phyloP scores from a whole-genome alignment of 805 yeast genomes.

The Candida xyloterini region DNA sequence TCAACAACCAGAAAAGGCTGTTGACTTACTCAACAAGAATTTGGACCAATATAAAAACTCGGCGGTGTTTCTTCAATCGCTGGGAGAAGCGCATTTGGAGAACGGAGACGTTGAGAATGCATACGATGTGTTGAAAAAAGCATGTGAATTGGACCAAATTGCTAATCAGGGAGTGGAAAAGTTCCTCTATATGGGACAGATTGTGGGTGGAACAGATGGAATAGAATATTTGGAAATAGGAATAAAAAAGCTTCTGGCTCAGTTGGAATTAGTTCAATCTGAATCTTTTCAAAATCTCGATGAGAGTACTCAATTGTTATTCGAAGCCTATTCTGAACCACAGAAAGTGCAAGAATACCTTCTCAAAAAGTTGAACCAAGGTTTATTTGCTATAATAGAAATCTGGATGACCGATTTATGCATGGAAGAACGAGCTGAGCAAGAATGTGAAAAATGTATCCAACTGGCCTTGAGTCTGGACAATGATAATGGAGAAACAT shows the following conservation, averaged over 20 bases:
- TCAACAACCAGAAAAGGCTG: conserved; percentile 53
- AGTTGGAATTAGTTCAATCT: conserved; percentile 31
- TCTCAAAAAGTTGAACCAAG: conserved; percentile 65
- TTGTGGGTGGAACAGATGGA: conserved; percentile 81
- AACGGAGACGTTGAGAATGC: conserved; percentile 78
- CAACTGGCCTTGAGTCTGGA: conserved; percentile 61
- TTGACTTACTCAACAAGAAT: conserved; percentile 44
- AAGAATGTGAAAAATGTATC: conserved; percentile 70
- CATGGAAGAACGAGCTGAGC: conserved; percentile 88
- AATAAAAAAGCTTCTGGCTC: conserved; percentile 45
- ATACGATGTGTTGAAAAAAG: conserved; percentile 53
- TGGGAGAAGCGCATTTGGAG: conserved; percentile 80
- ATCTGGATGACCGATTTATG: conserved; percentile 98
- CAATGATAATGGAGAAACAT: conserved; percentile 67
- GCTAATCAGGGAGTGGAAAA: conserved; percentile 73
- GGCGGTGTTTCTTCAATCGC: conserved; percentile 48
- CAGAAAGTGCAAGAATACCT: conserved; percentile 35
- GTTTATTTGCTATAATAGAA: conserved; percentile 81
- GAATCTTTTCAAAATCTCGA: conserved; percentile 14
- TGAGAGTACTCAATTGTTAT: conserved; percentile 23
- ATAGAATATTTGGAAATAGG: conserved; percentile 61
- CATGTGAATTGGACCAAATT: conserved; percentile 67
- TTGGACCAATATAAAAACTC: conserved; percentile 36
- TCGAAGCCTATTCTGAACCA: conserved; percentile 29
- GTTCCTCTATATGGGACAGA: conserved; percentile 87